Evolutionary conservation across 2,329 filamentous ascomycete genomes (phyloP).

Genomic region (Escovopsis weberi): DNA sequence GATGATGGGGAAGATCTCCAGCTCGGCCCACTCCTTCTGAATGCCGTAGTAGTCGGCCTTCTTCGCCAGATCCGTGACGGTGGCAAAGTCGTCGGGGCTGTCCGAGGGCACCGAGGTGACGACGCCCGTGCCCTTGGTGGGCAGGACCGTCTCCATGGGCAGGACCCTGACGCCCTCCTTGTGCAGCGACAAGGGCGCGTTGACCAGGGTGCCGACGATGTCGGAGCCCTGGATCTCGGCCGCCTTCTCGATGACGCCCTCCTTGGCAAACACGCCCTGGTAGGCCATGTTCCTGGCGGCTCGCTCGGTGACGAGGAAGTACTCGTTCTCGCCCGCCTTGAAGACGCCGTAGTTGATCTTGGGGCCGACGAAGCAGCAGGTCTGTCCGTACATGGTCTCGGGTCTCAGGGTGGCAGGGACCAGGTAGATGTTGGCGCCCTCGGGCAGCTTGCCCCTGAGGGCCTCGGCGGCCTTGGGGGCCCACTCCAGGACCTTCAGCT

Average conservation of each 20-base stretch:
- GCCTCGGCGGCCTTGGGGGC: slow-evolving; percentile 56
- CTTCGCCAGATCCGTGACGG: slow-evolving; percentile 73
- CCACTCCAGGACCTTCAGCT: slow-evolving; percentile 86
- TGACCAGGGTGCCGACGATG: slow-evolving; percentile 74
- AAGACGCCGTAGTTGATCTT: slow-evolving; percentile 82
- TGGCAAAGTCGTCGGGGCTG: slow-evolving; percentile 86
- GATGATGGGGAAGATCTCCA: slow-evolving; percentile 81
- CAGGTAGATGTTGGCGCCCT: slow-evolving; percentile 69
- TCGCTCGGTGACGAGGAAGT: slow-evolving; percentile 71
- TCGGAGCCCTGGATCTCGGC: slow-evolving; percentile 63
- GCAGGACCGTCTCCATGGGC: slow-evolving; percentile 87
- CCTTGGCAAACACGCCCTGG: slow-evolving; percentile 70
- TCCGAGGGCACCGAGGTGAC: slow-evolving; percentile 94
- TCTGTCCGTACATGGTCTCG: slow-evolving; percentile 98
- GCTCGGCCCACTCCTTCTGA: slow-evolving; percentile 88
- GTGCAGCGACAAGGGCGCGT: slow-evolving; percentile 80
- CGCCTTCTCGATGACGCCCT: slow-evolving; percentile 61
- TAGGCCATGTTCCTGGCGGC: slow-evolving; percentile 93
- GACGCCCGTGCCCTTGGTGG: slow-evolving; percentile 90
- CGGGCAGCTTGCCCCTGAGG: slow-evolving; percentile 64
- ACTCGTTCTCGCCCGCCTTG: slow-evolving; percentile 63
- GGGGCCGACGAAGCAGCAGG: slow-evolving; percentile 86
- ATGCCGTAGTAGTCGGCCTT: slow-evolving; percentile 96
- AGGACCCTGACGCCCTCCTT: slow-evolving; percentile 73
- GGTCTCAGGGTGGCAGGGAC: slow-evolving; percentile 84